Percentiles rank a stretch among this genome's conserved stretches.
These are phyloP conservation scores for Cyclotella choctawhatcheeana DNA, from an alignment of 108 stramenopile genomes.

Conservation along the genomic window DNA sequence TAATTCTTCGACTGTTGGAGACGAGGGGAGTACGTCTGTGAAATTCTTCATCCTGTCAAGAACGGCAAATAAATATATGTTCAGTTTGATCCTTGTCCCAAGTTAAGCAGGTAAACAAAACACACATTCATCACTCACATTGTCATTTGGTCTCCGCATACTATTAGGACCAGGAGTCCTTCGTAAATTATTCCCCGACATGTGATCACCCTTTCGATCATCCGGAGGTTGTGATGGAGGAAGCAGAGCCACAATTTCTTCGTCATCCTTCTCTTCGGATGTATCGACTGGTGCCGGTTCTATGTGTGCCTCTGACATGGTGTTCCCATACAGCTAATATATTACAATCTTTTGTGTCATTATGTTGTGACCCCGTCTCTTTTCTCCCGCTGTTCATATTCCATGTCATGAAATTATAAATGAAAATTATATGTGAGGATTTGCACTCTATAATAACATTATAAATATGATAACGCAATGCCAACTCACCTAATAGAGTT, in stretches of 20 bases:
- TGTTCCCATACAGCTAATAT: background rate
- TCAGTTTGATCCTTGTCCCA: background rate
- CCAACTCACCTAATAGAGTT: too few species aligned
- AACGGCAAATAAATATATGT: background rate
- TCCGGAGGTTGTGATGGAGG: background rate
- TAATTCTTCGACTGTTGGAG: background rate
- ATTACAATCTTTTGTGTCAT: too few species aligned
- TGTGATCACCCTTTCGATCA: background rate
- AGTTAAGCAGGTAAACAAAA: background rate
- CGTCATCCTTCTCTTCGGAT: slow-evolving; percentile 28
- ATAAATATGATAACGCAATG: too few species aligned
- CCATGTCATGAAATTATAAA: too few species aligned
- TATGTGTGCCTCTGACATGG: background rate
- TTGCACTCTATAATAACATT: too few species aligned
- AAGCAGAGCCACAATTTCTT: slow-evolving; percentile 27
- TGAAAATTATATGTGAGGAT: too few species aligned
- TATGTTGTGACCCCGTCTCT: too few species aligned
- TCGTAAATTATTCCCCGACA: background rate
- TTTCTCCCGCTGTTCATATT: too few species aligned
- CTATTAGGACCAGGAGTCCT: slow-evolving; percentile 1
- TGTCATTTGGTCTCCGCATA: background rate
- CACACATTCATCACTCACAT: background rate
- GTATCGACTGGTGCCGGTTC: background rate
- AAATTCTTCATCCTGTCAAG: background rate
- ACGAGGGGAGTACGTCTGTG: background rate